A percentile compares a stretch with the other conserved stretches of the same genome.
phyloP scores from a whole-genome alignment of 2,329 filamentous ascomycete species.

The Dactylellina sp. region DNA sequence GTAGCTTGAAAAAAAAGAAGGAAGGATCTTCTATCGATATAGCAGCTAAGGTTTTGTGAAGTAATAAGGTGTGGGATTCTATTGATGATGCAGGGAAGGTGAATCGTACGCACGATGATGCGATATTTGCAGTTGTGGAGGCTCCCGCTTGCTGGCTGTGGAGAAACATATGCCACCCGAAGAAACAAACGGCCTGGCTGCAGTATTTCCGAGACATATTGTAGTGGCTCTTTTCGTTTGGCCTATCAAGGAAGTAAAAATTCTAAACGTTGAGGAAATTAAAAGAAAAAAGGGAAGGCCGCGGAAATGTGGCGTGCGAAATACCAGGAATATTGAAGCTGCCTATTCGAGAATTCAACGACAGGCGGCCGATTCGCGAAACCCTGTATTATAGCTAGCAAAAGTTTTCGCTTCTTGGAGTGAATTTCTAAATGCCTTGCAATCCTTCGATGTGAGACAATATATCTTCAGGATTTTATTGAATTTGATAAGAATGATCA shows the following conservation, averaged over 20 bases:
- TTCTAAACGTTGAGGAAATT: slow-evolving; percentile 29
- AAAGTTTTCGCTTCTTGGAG: slow-evolving; percentile 3
- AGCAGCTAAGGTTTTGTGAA: slow-evolving; percentile 35
- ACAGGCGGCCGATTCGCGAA: slow-evolving; percentile 16
- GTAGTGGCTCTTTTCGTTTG: slow-evolving; percentile 16
- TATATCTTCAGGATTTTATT: too few species aligned
- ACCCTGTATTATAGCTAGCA: slow-evolving; percentile 17
- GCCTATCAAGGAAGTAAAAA: slow-evolving; percentile 41
- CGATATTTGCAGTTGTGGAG: slow-evolving; percentile 19
- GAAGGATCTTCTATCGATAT: slow-evolving; percentile 43
- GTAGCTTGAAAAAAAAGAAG: slow-evolving; percentile 30
- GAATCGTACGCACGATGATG: slow-evolving; percentile 17
- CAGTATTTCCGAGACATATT: not conserved
- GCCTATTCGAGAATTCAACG: slow-evolving; percentile 40
- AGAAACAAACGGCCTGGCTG: slow-evolving; percentile 29
- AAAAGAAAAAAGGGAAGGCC: slow-evolving; percentile 54
- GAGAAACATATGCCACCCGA: slow-evolving; percentile 15
- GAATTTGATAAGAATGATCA: not conserved
- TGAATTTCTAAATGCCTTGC: not conserved
- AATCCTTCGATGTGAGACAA: not conserved
- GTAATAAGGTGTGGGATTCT: slow-evolving; percentile 29
- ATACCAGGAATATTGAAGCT: slow-evolving; percentile 38
- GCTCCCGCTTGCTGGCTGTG: slow-evolving; percentile 14
- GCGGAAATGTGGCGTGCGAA: slow-evolving; percentile 44
- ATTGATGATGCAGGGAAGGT: slow-evolving; percentile 38